Conservation (phyloP, 345 rosid species). For the Brassica cretica region DNA sequence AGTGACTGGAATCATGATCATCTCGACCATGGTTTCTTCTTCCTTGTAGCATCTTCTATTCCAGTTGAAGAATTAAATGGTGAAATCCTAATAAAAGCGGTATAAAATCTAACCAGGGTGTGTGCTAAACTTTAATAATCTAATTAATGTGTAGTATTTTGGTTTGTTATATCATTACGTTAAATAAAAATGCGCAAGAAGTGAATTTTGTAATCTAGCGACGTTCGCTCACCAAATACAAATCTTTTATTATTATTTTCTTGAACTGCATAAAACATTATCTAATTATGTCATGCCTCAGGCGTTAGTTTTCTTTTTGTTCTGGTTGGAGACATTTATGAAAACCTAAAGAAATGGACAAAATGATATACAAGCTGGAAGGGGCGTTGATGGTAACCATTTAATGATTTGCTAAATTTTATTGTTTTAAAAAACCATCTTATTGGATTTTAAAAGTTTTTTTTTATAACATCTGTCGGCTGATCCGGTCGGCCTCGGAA, state of each 20-base stretch:
- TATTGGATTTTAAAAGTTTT: no score
- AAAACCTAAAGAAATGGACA: slow-evolving; percentile 17
- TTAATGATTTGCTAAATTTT: slow-evolving; percentile 13
- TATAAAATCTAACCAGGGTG: not conserved
- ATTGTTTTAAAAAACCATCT: no score
- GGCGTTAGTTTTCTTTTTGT: not conserved
- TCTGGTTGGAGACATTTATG: not conserved
- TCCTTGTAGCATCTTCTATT: not conserved
- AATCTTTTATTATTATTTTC: not conserved
- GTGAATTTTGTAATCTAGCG: not conserved
- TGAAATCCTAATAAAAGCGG: not conserved
- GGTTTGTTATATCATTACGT: not conserved
- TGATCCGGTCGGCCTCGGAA: no score
- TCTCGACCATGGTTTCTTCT: no score
- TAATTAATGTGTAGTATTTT: not conserved
- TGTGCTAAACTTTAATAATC: not conserved
- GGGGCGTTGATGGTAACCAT: slow-evolving; percentile 10
- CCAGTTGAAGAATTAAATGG: not conserved
- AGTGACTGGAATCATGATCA: no score
- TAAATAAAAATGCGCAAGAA: not conserved
- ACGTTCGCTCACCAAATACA: not conserved
- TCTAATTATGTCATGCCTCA: slow-evolving; percentile 7
- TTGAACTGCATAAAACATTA: not conserved
- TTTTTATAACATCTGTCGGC: no score
- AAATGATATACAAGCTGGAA: not conserved